These are phyloP conservation scores for Fomitiporia mediterranea DNA, from an alignment of 1,284 basidiomycete species.

Conservation along the genomic window DNA sequence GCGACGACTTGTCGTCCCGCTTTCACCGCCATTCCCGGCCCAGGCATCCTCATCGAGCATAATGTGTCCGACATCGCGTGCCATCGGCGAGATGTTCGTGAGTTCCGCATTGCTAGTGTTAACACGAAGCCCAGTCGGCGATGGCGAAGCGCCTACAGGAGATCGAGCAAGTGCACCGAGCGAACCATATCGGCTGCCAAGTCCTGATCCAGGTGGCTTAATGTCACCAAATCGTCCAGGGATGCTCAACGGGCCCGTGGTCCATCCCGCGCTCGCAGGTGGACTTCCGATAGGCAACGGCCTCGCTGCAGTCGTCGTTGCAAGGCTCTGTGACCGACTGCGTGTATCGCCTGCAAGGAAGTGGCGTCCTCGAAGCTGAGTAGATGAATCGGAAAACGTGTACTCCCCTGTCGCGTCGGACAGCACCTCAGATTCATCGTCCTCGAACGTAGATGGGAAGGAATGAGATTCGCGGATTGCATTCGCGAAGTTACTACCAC, in stretches of 20 bases:
- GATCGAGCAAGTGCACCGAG: conserved; percentile 53
- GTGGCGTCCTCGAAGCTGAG: conserved; percentile 29
- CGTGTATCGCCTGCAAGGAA: conserved; percentile 51
- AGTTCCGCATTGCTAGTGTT: conserved; percentile 44
- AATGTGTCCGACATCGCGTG: conserved; percentile 73
- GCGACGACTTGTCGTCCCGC: conserved; percentile 78
- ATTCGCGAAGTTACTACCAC: conserved; percentile 49
- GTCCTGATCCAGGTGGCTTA: conserved; percentile 40
- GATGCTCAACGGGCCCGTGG: conserved; percentile 46
- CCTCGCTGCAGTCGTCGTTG: conserved; percentile 39
- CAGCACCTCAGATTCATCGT: conserved; percentile 61
- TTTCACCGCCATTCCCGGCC: conserved; percentile 44
- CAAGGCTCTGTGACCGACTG: conserved; percentile 72
- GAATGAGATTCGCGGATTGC: conserved; percentile 57
- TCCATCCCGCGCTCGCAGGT: conserved; percentile 45
- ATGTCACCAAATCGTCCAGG: conserved; percentile 54
- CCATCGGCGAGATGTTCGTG: conserved; percentile 77
- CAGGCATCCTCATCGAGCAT: conserved; percentile 54
- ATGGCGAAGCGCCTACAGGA: conserved; percentile 40
- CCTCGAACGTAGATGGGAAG: conserved; percentile 65
- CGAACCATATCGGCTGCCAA: conserved; percentile 56
- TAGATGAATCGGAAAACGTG: neutral
- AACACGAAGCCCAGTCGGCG: conserved; percentile 36
- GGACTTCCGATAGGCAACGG: conserved; percentile 40
- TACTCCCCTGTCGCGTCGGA: conserved; percentile 32